A percentile compares a stretch with the other conserved stretches of the same genome.
Conservation (phyloP, 1,139 yeast genomes). For the Sugiyamaella castrensis region DNA sequence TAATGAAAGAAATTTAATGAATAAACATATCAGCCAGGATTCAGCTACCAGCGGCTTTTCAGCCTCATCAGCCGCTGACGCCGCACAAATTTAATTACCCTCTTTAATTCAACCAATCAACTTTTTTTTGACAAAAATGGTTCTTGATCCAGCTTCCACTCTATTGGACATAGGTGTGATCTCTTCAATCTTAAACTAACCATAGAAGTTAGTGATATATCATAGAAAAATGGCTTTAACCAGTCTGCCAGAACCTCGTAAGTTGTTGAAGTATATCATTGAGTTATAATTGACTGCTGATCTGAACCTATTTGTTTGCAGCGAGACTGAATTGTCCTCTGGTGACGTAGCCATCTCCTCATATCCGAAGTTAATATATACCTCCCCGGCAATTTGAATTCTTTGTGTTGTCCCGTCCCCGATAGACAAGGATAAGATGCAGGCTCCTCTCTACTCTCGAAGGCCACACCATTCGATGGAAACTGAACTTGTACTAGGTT, state of each 20-base stretch:
- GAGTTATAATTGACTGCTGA: not conserved
- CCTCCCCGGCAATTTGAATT: too few species aligned
- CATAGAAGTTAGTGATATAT: not conserved
- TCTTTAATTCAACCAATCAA: not conserved
- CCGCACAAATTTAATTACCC: not conserved
- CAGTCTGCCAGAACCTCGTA: conserved; percentile 25
- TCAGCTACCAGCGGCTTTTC: too few species aligned
- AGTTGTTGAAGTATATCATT: conserved; percentile 10
- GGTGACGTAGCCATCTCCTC: too few species aligned
- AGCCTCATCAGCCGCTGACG: not conserved
- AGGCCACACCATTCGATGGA: too few species aligned
- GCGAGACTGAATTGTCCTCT: too few species aligned
- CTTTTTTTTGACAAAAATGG: not conserved
- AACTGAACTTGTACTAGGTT: too few species aligned
- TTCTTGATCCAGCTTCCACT: not conserved
- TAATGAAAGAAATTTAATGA: too few species aligned
- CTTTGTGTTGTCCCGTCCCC: too few species aligned
- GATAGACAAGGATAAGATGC: too few species aligned
- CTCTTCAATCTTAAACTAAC: not conserved
- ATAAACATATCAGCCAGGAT: too few species aligned
- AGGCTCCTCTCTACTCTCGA: too few species aligned
- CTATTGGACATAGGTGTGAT: not conserved
- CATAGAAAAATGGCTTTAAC: conserved; percentile 17
- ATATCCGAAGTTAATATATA: too few species aligned
- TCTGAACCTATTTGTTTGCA: not conserved